These are phyloP conservation scores for Tolypocladium capitatum DNA, from an alignment of 2,329 filamentous ascomycete genomes.

Conservation along the genomic window DNA sequence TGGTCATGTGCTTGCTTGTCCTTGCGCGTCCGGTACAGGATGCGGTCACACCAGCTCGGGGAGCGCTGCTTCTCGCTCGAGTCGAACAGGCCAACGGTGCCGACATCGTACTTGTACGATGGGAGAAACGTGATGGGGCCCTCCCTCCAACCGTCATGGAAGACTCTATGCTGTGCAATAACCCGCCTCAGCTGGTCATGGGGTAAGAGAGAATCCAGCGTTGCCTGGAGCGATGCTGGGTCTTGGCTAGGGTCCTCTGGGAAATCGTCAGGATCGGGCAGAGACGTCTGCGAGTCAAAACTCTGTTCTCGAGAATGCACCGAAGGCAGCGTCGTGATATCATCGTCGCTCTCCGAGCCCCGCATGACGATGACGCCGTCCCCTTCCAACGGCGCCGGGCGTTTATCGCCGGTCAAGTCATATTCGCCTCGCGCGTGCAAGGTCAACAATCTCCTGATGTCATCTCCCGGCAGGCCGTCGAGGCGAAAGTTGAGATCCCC, in stretches of 20 bases:
- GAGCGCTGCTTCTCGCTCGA: slow-evolving; percentile 87
- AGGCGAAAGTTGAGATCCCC: slow-evolving; percentile 93
- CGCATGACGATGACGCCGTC: slow-evolving; percentile 37
- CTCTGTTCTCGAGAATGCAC: slow-evolving; percentile 19
- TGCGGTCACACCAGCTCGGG: slow-evolving; percentile 94
- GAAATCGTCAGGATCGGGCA: slow-evolving; percentile 55
- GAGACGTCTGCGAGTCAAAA: slow-evolving; percentile 26
- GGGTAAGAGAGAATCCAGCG: slow-evolving; percentile 70
- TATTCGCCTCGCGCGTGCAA: slow-evolving; percentile 74
- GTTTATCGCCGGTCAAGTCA: slow-evolving; percentile 33
- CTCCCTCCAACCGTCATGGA: slow-evolving; percentile 87
- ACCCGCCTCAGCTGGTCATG: slow-evolving; percentile 76
- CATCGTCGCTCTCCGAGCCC: slow-evolving; percentile 32
- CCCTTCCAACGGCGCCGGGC: slow-evolving; percentile 25
- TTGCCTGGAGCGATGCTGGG: slow-evolving; percentile 77
- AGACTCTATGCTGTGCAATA: slow-evolving; percentile 63
- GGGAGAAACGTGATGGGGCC: slow-evolving; percentile 79
- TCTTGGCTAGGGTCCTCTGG: slow-evolving; percentile 57
- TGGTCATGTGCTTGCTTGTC: slow-evolving; percentile 55
- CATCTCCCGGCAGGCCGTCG: slow-evolving; percentile 75
- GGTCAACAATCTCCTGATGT: slow-evolving; percentile 73
- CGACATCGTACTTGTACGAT: slow-evolving; percentile 95
- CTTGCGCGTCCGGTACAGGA: slow-evolving; percentile 67
- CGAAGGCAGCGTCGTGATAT: slow-evolving; percentile 21
- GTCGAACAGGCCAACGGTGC: slow-evolving; percentile 85